Evolutionary conservation across 768 basidiomycete genomes (phyloP), one percentile per base, ranked within the genome.

Genomic region (Hericium rajendrae): DNA sequence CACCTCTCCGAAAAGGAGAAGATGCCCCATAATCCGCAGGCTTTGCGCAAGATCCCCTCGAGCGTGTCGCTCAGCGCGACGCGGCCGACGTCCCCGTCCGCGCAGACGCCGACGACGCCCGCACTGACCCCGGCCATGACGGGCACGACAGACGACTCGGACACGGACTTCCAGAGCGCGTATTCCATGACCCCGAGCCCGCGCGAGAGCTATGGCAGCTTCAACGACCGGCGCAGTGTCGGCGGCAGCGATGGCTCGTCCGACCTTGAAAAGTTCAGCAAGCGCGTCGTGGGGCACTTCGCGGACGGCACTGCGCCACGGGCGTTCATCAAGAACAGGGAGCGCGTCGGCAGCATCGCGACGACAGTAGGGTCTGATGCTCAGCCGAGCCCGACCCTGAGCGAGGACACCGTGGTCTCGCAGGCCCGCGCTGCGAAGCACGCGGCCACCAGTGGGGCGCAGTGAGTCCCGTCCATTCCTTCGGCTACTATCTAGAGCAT

Each of bases 91-190:
- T 69, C 69, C 5, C 62, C 70, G 4, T 59, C 61, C 16, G 48
- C 57, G 1, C 57, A 49, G 13, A 39, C 38, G 18, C 65, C 65
- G 15, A 53, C 40, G 24, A 63, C 64, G 6, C 65, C 65, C 0
- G 61, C 65, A 12, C 61, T 60, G 26, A 63, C 64, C 15, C 60
- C 62, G 6, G 63, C 63, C 5, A 43, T 62, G 38, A 63, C 62
- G 1, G 63, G 63, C 24, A 60, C 57, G 38, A 64, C 64, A 24
- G 64, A 64, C 55, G 64, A 64, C 38, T 65, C 64, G n/a, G 63
- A 64, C 51, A 63, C 61, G 1, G 90, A 92, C 65, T 92, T 91
- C 69, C 88, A 91, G 71, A 91, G 89, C 61, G 90, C 90, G 38
- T 90, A 87, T 69, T 90, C 88, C 4, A 72, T 46, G 43, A 46